Evolutionary conservation across 2,329 filamentous ascomycete genomes (phyloP).

Genomic region (Helotiales sp.): DNA sequence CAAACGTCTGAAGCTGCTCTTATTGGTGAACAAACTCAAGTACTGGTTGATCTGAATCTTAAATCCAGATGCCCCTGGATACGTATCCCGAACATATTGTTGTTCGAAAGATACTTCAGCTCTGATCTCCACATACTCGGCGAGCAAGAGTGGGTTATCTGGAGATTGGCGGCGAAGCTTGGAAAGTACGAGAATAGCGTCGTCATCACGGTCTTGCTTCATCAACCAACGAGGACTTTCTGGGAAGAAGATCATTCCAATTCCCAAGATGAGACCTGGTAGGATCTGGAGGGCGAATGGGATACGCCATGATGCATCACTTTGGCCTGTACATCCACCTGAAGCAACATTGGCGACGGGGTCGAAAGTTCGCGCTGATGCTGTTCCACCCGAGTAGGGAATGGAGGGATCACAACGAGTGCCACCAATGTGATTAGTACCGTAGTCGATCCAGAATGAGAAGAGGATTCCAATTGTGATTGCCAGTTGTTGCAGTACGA

Average conservation of each 20-base stretch:
- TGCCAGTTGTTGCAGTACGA: conserved; percentile 32
- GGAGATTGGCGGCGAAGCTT: conserved; percentile 47
- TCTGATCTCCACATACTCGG: conserved; percentile 60
- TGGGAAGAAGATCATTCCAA: conserved; percentile 61
- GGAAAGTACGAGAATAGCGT: conserved; percentile 51
- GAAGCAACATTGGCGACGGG: conserved; percentile 24
- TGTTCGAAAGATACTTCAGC: conserved; percentile 59
- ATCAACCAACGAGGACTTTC: conserved; percentile 59
- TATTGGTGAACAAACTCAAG: conserved; percentile 19
- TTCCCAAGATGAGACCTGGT: conserved; percentile 52
- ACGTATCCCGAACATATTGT: conserved; percentile 48
- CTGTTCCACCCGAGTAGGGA: conserved; percentile 23
- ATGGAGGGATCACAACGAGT: conserved; percentile 24
- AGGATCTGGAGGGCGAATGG: conserved; percentile 56
- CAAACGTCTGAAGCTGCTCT: conserved; percentile 22
- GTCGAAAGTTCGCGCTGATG: conserved; percentile 18
- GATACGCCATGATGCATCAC: conserved; percentile 55
- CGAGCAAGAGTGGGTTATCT: conserved; percentile 50
- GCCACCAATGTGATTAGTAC: conserved; percentile 31
- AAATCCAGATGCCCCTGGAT: conserved; percentile 37
- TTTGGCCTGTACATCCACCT: conserved; percentile 25
- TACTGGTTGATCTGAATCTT: conserved; percentile 21
- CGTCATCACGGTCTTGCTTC: conserved; percentile 53
- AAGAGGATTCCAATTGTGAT: conserved; percentile 33
- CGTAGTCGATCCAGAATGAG: conserved; percentile 34